A percentile compares a stretch with the other conserved stretches of the same genome.
Evolutionary conservation across 768 basidiomycete species (phyloP).

Genomic region (Lyophyllum atratum): DNA sequence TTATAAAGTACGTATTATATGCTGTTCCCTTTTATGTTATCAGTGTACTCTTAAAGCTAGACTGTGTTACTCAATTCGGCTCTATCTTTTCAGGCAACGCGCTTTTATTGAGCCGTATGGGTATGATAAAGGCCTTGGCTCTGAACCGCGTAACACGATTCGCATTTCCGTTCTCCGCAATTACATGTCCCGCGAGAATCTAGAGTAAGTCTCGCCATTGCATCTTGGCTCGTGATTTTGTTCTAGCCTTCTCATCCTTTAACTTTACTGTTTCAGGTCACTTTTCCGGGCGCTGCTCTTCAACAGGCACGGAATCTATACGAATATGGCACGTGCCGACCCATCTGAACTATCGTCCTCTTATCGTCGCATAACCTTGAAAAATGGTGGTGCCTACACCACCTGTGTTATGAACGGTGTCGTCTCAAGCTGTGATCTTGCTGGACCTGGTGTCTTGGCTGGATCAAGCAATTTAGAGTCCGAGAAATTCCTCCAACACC

Average conservation of each 20-base stretch:
- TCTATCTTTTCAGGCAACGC: neutral
- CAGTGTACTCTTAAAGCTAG: neutral
- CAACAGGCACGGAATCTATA: neutral
- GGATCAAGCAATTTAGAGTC: neutral
- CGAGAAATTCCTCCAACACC: neutral
- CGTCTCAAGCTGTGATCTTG: neutral
- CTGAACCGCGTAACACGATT: no score
- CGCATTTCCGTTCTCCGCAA: no score
- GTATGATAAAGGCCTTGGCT: neutral
- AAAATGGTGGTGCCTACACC: neutral
- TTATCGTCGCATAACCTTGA: neutral
- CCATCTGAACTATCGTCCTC: neutral
- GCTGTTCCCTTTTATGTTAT: neutral
- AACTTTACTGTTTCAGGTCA: neutral
- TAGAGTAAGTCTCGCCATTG: no score
- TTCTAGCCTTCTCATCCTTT: neutral
- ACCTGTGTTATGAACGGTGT: neutral
- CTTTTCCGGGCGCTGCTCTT: neutral
- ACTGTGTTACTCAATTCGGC: neutral
- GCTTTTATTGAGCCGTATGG: neutral
- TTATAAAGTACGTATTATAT: neutral
- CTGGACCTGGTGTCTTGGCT: neutral
- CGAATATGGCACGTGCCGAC: neutral
- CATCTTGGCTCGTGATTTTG: no score
- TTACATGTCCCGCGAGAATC: no score